A percentile compares a stretch with the other conserved stretches of the same genome.
phyloP scores from a whole-genome alignment of 2,329 filamentous ascomycete genomes.

The Fusarium neocosmosporiellum region DNA sequence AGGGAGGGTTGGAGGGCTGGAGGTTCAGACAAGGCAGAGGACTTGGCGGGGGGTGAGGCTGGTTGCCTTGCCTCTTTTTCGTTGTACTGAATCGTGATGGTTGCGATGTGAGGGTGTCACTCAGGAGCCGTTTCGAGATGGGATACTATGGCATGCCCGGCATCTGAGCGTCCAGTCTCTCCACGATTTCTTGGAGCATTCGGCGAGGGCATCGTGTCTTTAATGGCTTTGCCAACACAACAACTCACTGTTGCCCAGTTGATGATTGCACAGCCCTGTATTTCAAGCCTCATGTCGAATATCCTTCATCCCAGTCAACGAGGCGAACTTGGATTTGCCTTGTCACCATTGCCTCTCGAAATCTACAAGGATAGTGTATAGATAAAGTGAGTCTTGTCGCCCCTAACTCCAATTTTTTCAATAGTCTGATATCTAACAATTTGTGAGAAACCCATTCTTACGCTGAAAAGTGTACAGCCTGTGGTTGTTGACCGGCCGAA shows the following conservation, averaged over 20 bases:
- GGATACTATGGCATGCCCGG: background rate
- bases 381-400: background rate
- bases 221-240: background rate
- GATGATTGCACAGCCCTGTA: background rate
- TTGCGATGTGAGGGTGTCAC: background rate
- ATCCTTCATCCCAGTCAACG: background rate
- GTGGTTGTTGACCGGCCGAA: background rate
- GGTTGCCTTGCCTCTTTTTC: constrained; percentile 1
- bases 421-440: background rate
- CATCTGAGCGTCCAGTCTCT: background rate
- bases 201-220: background rate
- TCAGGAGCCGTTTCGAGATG: background rate
- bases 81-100: background rate
- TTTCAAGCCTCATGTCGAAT: background rate
- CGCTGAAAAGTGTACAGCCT: background rate
- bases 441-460: background rate
- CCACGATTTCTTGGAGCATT: background rate
- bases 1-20: background rate
- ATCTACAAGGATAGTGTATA: background rate
- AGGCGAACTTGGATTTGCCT: background rate
- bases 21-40: background rate
- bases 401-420: background rate
- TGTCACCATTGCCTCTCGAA: background rate
- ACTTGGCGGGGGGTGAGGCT: constrained; percentile 1
- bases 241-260: background rate